These are phyloP conservation scores for Oryza glumipatula DNA, from an alignment of 176 grass and related monocot genomes.

Conservation along the genomic window DNA sequence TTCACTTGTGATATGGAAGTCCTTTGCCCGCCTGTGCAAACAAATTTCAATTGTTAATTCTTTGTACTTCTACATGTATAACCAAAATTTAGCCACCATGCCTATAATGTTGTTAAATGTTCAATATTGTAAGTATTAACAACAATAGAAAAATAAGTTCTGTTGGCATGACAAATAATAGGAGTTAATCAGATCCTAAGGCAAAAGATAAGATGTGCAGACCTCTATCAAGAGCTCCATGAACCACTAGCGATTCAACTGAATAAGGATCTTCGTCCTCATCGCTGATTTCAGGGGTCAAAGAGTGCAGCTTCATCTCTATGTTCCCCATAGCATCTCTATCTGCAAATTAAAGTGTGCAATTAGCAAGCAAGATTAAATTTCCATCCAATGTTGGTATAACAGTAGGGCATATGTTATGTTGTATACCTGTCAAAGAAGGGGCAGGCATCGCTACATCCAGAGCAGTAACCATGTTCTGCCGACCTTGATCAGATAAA, in stretches of 20 bases:
- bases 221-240: constrained; percentile 79
- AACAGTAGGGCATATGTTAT: neutral
- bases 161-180: neutral
- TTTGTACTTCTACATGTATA: constrained; percentile 1
- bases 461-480: constrained; percentile 78
- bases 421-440: constrained; percentile 64
- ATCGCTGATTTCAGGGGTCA: constrained; percentile 68
- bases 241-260: constrained; percentile 71
- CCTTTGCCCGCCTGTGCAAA: constrained; percentile 51
- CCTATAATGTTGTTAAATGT: neutral
- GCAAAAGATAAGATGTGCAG: constrained; percentile 21
- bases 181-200: constrained; percentile 21
- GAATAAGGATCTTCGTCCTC: constrained; percentile 77
- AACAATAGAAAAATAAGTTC: neutral
- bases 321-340: constrained; percentile 50
- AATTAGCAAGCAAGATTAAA: constrained; percentile 14
- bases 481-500: constrained; percentile 73
- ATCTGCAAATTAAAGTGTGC: constrained; percentile 38
- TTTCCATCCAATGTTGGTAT: constrained; percentile 1
- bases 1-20: constrained; percentile 77
- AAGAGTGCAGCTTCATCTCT: constrained; percentile 57
- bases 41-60: neutral
- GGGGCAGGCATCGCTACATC: constrained; percentile 83
- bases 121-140: neutral
- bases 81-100: neutral